Evolutionary conservation across 2,329 filamentous ascomycete genomes (phyloP).

Genomic region (Neonectria coccinea): DNA sequence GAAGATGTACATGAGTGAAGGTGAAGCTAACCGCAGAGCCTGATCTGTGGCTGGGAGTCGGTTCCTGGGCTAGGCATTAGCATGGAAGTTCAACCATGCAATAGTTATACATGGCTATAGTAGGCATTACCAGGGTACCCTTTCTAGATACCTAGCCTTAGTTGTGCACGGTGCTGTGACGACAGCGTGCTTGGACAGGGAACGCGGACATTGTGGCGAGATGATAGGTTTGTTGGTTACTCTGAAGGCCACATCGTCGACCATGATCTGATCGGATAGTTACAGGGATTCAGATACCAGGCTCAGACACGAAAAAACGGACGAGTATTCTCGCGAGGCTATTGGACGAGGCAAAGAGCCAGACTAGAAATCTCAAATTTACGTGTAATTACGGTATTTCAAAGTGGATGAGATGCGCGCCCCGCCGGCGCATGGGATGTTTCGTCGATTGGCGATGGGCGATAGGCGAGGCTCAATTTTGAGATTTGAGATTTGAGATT

Average conservation of each 20-base stretch:
- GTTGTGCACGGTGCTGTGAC: neutral
- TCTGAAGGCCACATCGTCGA: neutral
- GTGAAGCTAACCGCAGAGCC: constrained; percentile 19
- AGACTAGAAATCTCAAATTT: neutral
- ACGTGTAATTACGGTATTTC: neutral
- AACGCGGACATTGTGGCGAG: neutral
- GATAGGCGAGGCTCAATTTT: neutral
- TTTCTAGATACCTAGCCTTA: neutral
- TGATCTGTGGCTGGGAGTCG: constrained; percentile 23
- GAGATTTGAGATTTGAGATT: neutral
- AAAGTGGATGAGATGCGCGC: neutral
- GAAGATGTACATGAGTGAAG: constrained; percentile 5
- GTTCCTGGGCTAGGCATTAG: constrained; percentile 21
- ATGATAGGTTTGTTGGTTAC: neutral
- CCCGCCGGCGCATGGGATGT: neutral
- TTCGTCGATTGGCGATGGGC: constrained; percentile 3
- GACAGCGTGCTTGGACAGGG: neutral
- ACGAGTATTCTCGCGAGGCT: neutral
- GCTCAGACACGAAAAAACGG: neutral
- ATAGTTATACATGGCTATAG: neutral
- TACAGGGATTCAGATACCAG: neutral
- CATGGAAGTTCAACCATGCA: neutral
- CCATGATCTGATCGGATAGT: neutral
- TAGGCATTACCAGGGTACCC: neutral
- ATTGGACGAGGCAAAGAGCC: neutral